These are phyloP conservation scores for Tricholoma sp. DNA, from an alignment of 768 basidiomycete species.

Conservation along the genomic window DNA sequence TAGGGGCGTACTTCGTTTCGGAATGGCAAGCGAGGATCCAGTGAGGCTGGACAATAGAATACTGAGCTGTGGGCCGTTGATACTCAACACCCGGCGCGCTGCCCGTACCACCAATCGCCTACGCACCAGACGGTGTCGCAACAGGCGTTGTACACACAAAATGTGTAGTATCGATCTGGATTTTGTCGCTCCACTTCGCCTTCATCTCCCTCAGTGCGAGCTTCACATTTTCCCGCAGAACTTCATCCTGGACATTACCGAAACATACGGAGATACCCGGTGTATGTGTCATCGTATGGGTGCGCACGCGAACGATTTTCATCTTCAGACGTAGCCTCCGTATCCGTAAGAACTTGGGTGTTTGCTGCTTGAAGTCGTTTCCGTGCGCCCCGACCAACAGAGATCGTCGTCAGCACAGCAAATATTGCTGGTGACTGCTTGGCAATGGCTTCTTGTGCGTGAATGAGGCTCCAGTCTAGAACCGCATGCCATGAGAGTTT, in stretches of 20 bases:
- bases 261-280: slow-evolving; percentile 95
- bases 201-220: slow-evolving; percentile 78
- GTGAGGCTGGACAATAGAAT: slow-evolving; percentile 90
- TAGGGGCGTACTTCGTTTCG: slow-evolving; percentile 66
- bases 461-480: background rate
- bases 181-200: slow-evolving; percentile 87
- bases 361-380: background rate
- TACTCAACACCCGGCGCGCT: slow-evolving; percentile 81
- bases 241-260: slow-evolving; percentile 76
- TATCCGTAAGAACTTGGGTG: background rate
- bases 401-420: background rate
- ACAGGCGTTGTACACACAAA: slow-evolving; percentile 94
- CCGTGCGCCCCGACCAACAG: background rate
- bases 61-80: slow-evolving; percentile 84
- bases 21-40: slow-evolving; percentile 90
- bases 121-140: slow-evolving; percentile 54
- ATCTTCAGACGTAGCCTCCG: background rate
- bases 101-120: slow-evolving; percentile 44
- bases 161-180: slow-evolving; percentile 97
- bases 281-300: slow-evolving; percentile 94
- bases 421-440: background rate
- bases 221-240: slow-evolving; percentile 77
- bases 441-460: background rate
- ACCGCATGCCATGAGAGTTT: background rate
- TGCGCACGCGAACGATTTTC: slow-evolving; percentile 57